Conservation (phyloP, 805 yeast genomes). For the Sungouiozyma ichnusensis region DNA sequence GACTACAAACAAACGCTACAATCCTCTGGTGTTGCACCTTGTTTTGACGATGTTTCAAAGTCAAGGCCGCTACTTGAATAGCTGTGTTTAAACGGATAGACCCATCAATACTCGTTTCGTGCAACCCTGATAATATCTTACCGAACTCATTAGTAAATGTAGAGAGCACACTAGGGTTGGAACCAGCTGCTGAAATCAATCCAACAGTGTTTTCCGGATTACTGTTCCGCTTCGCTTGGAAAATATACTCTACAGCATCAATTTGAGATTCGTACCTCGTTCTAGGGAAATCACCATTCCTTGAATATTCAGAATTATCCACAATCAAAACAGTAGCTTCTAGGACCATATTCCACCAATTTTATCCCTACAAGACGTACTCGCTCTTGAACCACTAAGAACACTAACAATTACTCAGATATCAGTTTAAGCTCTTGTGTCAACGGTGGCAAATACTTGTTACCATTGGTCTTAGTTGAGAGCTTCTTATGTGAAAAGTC, state of each 20-base stretch:
- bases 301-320: conserved; percentile 91
- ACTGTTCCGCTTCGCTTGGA: conserved; percentile 72
- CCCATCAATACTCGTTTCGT: conserved; percentile 66
- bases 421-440: too few relatives aligned
- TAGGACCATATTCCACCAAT: conserved; percentile 56
- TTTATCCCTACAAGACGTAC: too few relatives aligned
- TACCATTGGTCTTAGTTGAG: too few relatives aligned
- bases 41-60: conserved; percentile 92
- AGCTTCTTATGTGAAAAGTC: too few relatives aligned
- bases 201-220: conserved; percentile 96
- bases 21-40: conserved; percentile 86
- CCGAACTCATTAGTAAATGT: conserved; percentile 85
- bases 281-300: conserved; percentile 89
- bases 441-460: too few relatives aligned
- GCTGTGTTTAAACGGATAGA: conserved; percentile 63
- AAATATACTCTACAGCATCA: conserved; percentile 79
- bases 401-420: too few relatives aligned
- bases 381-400: too few relatives aligned
- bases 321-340: conserved; percentile 94
- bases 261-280: conserved; percentile 87
- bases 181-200: conserved; percentile 69
- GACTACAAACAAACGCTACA: conserved; percentile 81
- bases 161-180: conserved; percentile 75
- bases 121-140: conserved; percentile 72
- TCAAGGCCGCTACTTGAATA: conserved; percentile 86